These are phyloP conservation scores for Rosellinia necatrix DNA, from an alignment of 2,329 filamentous ascomycete genomes.

Conservation along the genomic window DNA sequence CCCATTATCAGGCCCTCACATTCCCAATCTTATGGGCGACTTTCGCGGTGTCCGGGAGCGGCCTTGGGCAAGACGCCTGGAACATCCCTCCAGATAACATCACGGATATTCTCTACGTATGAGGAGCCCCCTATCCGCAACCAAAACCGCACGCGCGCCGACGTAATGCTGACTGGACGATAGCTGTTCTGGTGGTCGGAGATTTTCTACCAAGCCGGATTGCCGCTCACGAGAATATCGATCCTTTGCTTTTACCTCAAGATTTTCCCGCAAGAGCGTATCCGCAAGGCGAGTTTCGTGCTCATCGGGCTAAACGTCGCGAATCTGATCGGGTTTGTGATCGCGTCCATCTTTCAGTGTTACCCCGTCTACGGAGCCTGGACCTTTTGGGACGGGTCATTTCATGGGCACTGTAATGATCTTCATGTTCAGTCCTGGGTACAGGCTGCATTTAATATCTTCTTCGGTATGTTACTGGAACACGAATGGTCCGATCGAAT, in stretches of 20 bases:
- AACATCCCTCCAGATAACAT: constrained; percentile 24
- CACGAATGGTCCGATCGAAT: neutral
- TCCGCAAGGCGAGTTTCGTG: constrained; percentile 34
- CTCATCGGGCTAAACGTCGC: constrained; percentile 39
- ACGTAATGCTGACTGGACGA: neutral
- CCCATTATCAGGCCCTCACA: constrained; percentile 5
- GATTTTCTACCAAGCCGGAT: constrained; percentile 24
- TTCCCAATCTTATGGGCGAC: constrained; percentile 18
- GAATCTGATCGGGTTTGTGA: constrained; percentile 36
- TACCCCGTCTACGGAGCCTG: constrained; percentile 39
- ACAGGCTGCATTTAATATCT: constrained; percentile 41
- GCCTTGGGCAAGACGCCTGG: constrained; percentile 22
- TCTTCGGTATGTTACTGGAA: constrained; percentile 28
- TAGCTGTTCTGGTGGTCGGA: constrained; percentile 26
- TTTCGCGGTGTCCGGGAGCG: constrained; percentile 1
- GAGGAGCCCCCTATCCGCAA: neutral
- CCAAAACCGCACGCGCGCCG: neutral
- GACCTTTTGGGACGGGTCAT: constrained; percentile 42
- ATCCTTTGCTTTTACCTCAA: constrained; percentile 45
- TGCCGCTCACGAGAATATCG: constrained; percentile 43
- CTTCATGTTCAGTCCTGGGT: constrained; percentile 42
- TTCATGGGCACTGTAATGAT: constrained; percentile 39
- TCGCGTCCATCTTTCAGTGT: constrained; percentile 41
- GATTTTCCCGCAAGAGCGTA: constrained; percentile 39
- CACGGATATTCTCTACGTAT: constrained; percentile 21